phyloP scores from a whole-genome alignment of 2,329 filamentous ascomycete genomes.

The Colletotrichum graminicola region DNA sequence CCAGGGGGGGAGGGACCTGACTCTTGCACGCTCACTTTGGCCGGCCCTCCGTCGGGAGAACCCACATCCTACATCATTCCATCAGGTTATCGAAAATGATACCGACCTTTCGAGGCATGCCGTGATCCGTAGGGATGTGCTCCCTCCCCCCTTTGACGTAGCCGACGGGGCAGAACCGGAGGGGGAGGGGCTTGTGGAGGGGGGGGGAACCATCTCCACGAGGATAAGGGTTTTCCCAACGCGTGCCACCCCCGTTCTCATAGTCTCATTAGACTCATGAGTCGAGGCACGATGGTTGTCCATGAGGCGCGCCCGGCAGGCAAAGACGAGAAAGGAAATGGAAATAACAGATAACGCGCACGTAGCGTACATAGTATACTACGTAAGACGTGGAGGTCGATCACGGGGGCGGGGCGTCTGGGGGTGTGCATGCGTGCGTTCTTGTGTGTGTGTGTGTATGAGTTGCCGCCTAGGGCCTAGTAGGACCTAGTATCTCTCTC shows the following conservation, averaged over 20 bases:
- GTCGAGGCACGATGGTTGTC: neutral
- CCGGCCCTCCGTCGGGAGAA: neutral
- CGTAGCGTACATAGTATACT: neutral
- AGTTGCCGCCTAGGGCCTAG: slow-evolving; percentile 5
- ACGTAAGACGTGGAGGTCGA: neutral
- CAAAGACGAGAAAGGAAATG: neutral
- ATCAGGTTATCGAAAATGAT: slow-evolving; percentile 16
- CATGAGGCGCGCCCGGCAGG: neutral
- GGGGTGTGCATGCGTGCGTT: neutral
- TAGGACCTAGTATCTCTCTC: no score
- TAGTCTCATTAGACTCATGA: slow-evolving; percentile 1
- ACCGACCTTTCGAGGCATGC: neutral
- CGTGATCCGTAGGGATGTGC: neutral
- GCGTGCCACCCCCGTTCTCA: neutral
- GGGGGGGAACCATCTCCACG: neutral
- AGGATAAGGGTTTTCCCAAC: neutral
- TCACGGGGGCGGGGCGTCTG: neutral
- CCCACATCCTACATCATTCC: slow-evolving; percentile 21
- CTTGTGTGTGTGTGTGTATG: neutral
- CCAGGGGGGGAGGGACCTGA: neutral
- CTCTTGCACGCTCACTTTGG: slow-evolving; percentile 9
- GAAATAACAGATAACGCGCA: neutral
- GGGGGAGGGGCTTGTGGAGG: no score
- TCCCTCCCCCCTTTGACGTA: slow-evolving; percentile 1
- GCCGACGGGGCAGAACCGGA: neutral